Evolutionary conservation across 2,329 filamentous ascomycete genomes (phyloP), one percentile per base, ranked within the genome.

Genomic region (Magnaporthiopsis incrustans): DNA sequence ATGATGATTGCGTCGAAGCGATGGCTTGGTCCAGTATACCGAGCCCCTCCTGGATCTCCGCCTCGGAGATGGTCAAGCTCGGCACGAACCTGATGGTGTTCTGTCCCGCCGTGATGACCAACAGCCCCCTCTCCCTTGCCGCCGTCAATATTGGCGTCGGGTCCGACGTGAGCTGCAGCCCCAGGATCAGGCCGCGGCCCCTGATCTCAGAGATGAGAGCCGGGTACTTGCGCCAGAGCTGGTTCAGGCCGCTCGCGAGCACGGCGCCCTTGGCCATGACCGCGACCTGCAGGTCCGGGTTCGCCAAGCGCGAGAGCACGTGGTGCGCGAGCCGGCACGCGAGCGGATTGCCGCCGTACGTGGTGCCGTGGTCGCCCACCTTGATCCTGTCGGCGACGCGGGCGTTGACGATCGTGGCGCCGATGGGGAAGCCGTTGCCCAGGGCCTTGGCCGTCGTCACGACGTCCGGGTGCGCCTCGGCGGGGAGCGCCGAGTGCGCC

Each of bases 391-490:
- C 83, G 33, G 86, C 87, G 1, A 96, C 90, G 30, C 82, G 79
- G 64, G 72, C 72, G 68, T 79, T 83, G 50, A 84, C 81, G 63
- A 85, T 84, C 5, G 89, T 91, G 8, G 95, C 95, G 62, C 92
- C 95, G 69, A 99, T 93, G 60, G 95, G 95, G 76, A 97, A 94
- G 6, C 95, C 95, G 72, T 99, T 99, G 22, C 95, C 95, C 2
- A 99, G 86, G 0, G 95, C 95, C 80, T 99, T 99, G 65, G 95
- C 95, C 0, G 91, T 94, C 18, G 94, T 97, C 67, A 99, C 78
- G 68, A 99, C 89, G 71, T 99, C 95, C 8, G 95, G 95, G 73
- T 99, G 95, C 1, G 92, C 92, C 68, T 90, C 88, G 69, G 82
- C 79, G 50, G 91, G 89, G 30, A 95, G 82, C 65, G 82, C 81